phyloP scores from a whole-genome alignment of 768 basidiomycete species.

The Suillus lakei region DNA sequence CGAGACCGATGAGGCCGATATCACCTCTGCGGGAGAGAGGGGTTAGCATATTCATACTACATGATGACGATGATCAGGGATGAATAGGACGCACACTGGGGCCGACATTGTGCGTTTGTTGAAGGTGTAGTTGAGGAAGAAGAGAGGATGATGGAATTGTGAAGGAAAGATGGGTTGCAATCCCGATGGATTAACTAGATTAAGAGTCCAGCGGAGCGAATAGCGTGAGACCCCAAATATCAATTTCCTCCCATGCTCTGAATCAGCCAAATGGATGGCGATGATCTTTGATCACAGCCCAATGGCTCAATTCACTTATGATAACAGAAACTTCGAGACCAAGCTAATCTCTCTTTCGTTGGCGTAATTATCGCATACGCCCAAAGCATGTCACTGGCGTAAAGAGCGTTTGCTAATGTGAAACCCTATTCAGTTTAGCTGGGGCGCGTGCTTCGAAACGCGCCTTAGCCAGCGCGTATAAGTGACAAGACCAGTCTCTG shows the following conservation, averaged over 20 bases:
- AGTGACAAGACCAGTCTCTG: neutral
- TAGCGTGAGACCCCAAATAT: conserved; percentile 25
- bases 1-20: conserved; percentile 97
- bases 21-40: conserved; percentile 68
- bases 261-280: conserved; percentile 5
- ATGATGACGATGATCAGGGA: conserved; percentile 17
- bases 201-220: conserved; percentile 14
- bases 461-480: neutral
- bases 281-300: conserved; percentile 2
- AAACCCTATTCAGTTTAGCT: neutral
- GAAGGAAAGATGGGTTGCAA: conserved; percentile 34
- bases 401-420: neutral
- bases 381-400: neutral
- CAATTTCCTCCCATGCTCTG: conserved; percentile 20
- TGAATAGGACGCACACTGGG: conserved; percentile 51
- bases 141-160: conserved; percentile 37
- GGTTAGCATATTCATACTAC: conserved; percentile 18
- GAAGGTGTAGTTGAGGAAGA: conserved; percentile 39
- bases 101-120: conserved; percentile 44
- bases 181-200: conserved; percentile 31
- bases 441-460: neutral
- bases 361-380: conserved; percentile 2
- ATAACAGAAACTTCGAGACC: neutral
- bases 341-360: neutral
- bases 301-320: conserved; percentile 7